Evolutionary conservation across 2,329 filamentous ascomycete genomes (phyloP).

Genomic region (Trichophyton rubrum): DNA sequence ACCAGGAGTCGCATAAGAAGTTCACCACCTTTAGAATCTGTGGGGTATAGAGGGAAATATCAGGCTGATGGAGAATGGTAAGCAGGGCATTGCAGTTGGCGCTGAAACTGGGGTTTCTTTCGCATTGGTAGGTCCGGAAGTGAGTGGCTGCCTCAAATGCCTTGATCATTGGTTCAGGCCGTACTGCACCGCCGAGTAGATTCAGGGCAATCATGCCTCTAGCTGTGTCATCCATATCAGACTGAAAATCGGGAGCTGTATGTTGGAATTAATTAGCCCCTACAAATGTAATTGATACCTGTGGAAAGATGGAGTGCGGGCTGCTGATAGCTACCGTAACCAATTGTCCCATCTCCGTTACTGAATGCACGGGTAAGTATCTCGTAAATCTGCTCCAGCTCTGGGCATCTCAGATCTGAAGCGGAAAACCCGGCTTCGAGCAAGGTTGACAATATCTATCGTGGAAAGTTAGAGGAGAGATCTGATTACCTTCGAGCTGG

Average conservation of each 20-base stretch:
- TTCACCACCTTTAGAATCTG: constrained; percentile 21
- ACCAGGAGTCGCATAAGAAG: constrained; percentile 20
- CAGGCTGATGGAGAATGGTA: constrained; percentile 19
- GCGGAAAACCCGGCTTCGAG: background rate
- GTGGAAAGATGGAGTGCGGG: too few species aligned
- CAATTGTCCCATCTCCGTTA: too few species aligned
- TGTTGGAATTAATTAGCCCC: too few species aligned
- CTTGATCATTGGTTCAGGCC: background rate
- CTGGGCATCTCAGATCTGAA: background rate
- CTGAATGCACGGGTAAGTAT: background rate
- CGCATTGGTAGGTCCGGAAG: constrained; percentile 23
- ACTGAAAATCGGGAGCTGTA: too few species aligned
- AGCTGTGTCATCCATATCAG: too few species aligned
- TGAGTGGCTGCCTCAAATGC: constrained; percentile 20
- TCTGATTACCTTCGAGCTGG: too few species aligned
- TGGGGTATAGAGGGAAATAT: constrained; percentile 10
- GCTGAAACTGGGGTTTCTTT: constrained; percentile 23
- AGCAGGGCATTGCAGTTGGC: constrained; percentile 27
- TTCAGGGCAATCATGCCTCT: background rate
- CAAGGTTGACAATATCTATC: background rate
- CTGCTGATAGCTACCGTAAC: too few species aligned
- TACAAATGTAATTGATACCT: too few species aligned
- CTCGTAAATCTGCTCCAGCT: background rate
- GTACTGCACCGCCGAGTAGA: background rate
- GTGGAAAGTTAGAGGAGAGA: too few species aligned